phyloP scores from a whole-genome alignment of 2,329 filamentous ascomycete species.

The Fonsecaea pedrosoi region DNA sequence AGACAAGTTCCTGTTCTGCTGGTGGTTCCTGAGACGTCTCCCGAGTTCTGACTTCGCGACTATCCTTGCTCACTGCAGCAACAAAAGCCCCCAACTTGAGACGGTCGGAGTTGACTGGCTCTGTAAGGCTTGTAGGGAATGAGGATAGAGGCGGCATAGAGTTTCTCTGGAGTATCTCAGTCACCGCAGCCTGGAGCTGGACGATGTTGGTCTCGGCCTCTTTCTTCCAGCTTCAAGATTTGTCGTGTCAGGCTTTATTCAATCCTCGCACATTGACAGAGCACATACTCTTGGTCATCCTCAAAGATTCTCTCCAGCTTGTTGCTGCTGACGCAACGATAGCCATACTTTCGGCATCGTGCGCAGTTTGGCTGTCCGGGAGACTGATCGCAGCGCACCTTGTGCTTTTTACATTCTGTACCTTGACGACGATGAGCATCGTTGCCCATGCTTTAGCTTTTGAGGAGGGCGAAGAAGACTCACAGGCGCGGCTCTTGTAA shows the following conservation, averaged over 20 bases:
- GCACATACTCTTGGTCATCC: background rate
- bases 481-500: slow-evolving; percentile 5
- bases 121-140: background rate
- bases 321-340: slow-evolving; percentile 2
- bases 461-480: background rate
- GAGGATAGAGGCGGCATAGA: background rate
- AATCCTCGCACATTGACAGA: background rate
- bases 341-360: background rate
- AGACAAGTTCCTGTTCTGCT: slow-evolving; percentile 6
- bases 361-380: background rate
- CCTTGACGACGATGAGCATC: background rate
- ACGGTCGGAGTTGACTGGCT: background rate
- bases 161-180: background rate
- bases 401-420: slow-evolving; percentile 3
- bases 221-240: slow-evolving; percentile 1
- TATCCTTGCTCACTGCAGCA: background rate
- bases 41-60: background rate
- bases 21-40: background rate
- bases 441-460: background rate
- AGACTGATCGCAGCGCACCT: slow-evolving; percentile 1
- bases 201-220: slow-evolving; percentile 1
- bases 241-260: background rate
- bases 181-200: background rate
- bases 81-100: background rate
- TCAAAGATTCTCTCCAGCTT: background rate